These are phyloP conservation scores for Pythium apleroticum DNA, from an alignment of 352 stramenopile species.

Conservation along the genomic window DNA sequence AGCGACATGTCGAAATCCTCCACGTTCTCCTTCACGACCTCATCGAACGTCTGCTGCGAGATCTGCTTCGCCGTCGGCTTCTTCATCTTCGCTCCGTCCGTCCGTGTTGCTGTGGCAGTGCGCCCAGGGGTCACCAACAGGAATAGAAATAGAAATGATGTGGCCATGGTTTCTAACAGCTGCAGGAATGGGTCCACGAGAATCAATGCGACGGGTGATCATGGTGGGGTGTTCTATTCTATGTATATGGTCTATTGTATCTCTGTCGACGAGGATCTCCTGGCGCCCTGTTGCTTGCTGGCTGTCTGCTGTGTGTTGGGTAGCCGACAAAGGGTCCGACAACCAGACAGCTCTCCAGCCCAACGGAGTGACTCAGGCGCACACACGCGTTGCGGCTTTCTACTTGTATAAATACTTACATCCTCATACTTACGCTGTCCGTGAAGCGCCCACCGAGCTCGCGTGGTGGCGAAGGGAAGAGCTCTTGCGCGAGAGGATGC, in stretches of 20 bases:
- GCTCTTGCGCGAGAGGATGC: not conserved
- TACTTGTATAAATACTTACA: constrained; percentile 36
- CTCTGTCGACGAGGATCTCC: not conserved
- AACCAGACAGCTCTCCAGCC: constrained; percentile 1
- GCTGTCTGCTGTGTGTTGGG: too few species aligned
- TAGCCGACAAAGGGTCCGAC: too few species aligned
- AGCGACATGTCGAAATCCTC: constrained; percentile 88
- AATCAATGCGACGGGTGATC: too few species aligned
- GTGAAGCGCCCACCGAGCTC: not conserved
- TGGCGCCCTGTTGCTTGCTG: not conserved
- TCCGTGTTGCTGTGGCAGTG: too few species aligned
- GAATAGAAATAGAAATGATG: too few species aligned
- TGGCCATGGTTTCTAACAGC: too few species aligned
- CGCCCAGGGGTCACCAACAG: too few species aligned
- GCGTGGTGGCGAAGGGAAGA: not conserved
- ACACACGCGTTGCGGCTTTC: constrained; percentile 9
- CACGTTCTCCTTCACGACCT: constrained; percentile 88
- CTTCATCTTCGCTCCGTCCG: constrained; percentile 16
- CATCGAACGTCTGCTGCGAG: constrained; percentile 90
- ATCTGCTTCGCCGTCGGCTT: constrained; percentile 53
- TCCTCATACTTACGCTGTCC: constrained; percentile 24
- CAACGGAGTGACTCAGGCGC: too few species aligned
- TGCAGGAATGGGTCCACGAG: too few species aligned
- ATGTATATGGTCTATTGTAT: not conserved
- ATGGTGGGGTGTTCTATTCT: too few species aligned